These are phyloP conservation scores for Nemania sp. DNA, from an alignment of 2,329 filamentous ascomycete species.

Conservation along the genomic window DNA sequence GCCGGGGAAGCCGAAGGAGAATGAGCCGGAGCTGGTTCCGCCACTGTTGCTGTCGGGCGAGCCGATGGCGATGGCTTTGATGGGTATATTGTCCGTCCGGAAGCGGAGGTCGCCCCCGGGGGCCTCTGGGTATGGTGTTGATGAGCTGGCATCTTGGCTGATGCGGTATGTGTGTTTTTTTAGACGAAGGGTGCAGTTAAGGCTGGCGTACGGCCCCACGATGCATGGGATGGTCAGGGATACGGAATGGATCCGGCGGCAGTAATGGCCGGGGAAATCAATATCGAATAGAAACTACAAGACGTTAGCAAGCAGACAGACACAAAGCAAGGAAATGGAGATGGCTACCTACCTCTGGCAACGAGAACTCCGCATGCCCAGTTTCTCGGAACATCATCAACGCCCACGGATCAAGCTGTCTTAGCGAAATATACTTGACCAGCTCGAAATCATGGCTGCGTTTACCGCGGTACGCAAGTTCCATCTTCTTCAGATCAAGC, in stretches of 20 bases:
- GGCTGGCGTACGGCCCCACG: not conserved
- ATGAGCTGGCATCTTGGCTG: not conserved
- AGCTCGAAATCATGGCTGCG: constrained; percentile 8
- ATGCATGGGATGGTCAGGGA: not conserved
- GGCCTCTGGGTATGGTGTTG: not conserved
- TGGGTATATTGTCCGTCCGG: not conserved
- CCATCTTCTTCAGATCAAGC: constrained; percentile 11
- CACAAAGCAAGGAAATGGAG: not conserved
- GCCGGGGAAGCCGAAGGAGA: not conserved
- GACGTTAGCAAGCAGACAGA: not conserved
- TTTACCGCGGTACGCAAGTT: not conserved
- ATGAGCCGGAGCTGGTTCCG: too few relatives aligned
- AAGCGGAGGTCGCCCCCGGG: not conserved
- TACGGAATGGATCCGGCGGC: not conserved
- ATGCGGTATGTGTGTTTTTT: not conserved
- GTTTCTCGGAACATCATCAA: not conserved
- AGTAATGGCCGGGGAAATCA: not conserved
- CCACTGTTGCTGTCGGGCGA: not conserved
- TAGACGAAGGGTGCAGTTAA: not conserved
- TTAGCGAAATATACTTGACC: constrained; percentile 2
- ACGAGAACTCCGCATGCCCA: not conserved
- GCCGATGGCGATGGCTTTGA: not conserved
- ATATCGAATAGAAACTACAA: not conserved
- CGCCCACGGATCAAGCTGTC: constrained; percentile 1
- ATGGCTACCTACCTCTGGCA: not conserved